Conservation (phyloP, 345 rosid genomes). For the Syzygium oleosum region DNA sequence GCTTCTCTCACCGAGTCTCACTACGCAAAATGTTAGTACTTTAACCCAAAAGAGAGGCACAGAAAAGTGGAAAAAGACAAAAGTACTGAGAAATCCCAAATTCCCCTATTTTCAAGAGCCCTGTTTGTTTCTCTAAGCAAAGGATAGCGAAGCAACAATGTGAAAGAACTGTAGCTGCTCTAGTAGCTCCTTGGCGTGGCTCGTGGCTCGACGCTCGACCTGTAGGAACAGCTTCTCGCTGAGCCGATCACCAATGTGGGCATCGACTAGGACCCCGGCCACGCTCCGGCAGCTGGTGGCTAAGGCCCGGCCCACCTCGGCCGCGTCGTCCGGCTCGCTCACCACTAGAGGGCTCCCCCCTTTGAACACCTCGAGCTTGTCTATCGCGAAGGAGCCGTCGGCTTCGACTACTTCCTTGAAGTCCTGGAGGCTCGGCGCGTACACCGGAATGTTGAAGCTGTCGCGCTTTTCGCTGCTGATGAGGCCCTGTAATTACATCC, state of each 20-base stretch:
- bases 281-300: slow-evolving; percentile 75
- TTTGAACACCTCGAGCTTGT: slow-evolving; percentile 77
- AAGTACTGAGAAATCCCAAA: not conserved
- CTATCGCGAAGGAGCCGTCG: slow-evolving; percentile 52
- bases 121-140: slow-evolving; percentile 8
- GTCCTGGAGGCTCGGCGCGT: slow-evolving; percentile 83
- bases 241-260: slow-evolving; percentile 77
- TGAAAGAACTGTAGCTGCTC: slow-evolving; percentile 79
- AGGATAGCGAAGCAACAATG: slow-evolving; percentile 76
- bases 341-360: slow-evolving; percentile 96
- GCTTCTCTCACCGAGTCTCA: not conserved
- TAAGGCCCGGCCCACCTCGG: slow-evolving; percentile 69
- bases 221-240: slow-evolving; percentile 62
- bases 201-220: slow-evolving; percentile 49
- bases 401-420: slow-evolving; percentile 81
- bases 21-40: not conserved
- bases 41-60: not conserved
- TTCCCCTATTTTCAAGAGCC: not conserved
- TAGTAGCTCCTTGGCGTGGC: slow-evolving; percentile 66
- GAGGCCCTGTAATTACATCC: slow-evolving; percentile 35
- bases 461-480: slow-evolving; percentile 68
- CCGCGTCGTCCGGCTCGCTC: slow-evolving; percentile 51
- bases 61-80: not conserved
- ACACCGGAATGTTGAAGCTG: slow-evolving; percentile 84
- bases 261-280: slow-evolving; percentile 83